Conservation (phyloP, 2,329 filamentous ascomycete species). For the Alternaria arborescens region DNA sequence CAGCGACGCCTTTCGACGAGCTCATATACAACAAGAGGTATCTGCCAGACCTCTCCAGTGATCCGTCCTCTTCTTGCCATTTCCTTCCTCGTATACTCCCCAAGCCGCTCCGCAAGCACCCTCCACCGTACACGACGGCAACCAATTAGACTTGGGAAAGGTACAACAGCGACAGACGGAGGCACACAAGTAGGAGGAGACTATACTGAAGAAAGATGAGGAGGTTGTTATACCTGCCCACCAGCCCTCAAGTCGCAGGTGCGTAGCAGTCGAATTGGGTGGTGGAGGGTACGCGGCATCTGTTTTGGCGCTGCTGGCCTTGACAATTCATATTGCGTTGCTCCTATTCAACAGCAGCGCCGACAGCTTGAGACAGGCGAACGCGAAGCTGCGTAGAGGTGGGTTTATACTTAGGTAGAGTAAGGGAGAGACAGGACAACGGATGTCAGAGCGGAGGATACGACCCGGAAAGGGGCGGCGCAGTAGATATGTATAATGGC, state of each 20-base stretch:
- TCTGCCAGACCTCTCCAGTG: no score
- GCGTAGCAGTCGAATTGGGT: not conserved
- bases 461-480: not conserved
- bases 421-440: not conserved
- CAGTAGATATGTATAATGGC: not conserved
- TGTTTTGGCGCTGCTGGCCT: no score
- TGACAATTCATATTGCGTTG: not conserved
- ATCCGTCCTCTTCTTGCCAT: not conserved
- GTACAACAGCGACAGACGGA: not conserved
- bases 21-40: not conserved
- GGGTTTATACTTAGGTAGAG: not conserved
- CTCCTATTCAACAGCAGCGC: no score
- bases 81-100: not conserved
- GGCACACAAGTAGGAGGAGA: not conserved
- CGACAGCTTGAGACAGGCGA: not conserved
- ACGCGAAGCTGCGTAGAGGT: not conserved
- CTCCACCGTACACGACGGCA: not conserved
- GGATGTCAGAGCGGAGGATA: not conserved
- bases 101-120: constrained; percentile 3
- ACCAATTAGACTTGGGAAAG: not conserved
- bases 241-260: not conserved
- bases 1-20: not conserved
- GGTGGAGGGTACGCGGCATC: not conserved
- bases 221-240: not conserved
- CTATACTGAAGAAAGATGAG: not conserved